A percentile compares a stretch with the other conserved stretches of the same genome.
These are phyloP conservation scores for Beauveria australis DNA, from an alignment of 2,329 filamentous ascomycete species.

Conservation along the genomic window DNA sequence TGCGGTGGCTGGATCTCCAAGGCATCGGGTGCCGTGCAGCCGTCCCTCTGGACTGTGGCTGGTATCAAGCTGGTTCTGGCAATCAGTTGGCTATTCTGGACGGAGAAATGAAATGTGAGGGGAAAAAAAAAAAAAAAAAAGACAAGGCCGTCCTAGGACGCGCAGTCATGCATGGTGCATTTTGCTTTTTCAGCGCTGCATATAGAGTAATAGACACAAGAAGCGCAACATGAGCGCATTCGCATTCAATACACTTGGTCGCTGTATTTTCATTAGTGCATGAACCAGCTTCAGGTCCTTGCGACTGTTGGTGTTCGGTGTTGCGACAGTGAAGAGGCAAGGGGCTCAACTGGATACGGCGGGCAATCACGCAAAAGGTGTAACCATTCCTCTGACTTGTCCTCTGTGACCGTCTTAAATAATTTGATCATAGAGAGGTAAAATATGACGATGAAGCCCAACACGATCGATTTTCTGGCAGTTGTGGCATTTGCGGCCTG, in stretches of 20 bases:
- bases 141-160: background rate
- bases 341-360: background rate
- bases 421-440: too few relatives aligned
- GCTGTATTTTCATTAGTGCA: too few relatives aligned
- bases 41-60: slow-evolving; percentile 36
- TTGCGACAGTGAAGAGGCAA: background rate
- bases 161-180: background rate
- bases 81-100: slow-evolving; percentile 28
- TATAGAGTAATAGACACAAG: slow-evolving; percentile 9
- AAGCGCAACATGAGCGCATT: background rate
- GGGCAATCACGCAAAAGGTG: background rate
- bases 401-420: background rate
- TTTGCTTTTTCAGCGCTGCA: slow-evolving; percentile 7
- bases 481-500: background rate
- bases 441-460: background rate
- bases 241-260: background rate
- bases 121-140: too few relatives aligned
- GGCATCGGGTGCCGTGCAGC: slow-evolving; percentile 30
- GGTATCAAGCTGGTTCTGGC: slow-evolving; percentile 36
- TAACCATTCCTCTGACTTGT: background rate
- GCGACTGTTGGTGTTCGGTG: background rate
- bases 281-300: background rate
- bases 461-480: too few relatives aligned
- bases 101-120: slow-evolving; percentile 6
- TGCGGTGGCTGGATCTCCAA: slow-evolving; percentile 40